Percentiles rank a stretch among this genome's conserved stretches.
These are phyloP conservation scores for Eragrostis tef DNA, from an alignment of 202 grass and related monocot species.

Conservation along the genomic window DNA sequence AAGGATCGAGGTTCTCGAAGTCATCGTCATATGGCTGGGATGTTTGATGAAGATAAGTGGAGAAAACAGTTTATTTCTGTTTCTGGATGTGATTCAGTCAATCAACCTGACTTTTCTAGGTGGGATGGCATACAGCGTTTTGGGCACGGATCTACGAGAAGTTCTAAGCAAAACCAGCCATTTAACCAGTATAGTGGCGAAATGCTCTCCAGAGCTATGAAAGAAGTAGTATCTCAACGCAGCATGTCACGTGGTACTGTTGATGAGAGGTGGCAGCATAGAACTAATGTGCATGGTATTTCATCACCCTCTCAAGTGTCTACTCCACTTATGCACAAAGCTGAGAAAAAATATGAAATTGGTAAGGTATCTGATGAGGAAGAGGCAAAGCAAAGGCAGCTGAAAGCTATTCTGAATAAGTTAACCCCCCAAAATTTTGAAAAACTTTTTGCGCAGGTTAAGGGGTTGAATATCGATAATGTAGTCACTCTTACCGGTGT, in stretches of 20 bases:
- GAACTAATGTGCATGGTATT: conserved; percentile 45
- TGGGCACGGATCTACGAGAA: conserved; percentile 58
- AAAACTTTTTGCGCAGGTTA: conserved; percentile 79
- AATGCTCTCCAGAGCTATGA: conserved; percentile 62
- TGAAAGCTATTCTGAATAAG: conserved; percentile 91
- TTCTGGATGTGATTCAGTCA: conserved; percentile 44
- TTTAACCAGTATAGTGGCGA: conserved; percentile 62
- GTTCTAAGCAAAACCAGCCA: conserved; percentile 46
- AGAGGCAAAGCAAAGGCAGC: conserved; percentile 78
- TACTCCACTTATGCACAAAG: conserved; percentile 69
- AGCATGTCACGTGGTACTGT: conserved; percentile 50
- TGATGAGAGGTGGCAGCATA: conserved; percentile 71
- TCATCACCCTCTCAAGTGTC: conserved; percentile 63
- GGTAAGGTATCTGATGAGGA: conserved; percentile 77
- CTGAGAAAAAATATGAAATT: conserved; percentile 83
- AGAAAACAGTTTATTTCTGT: conserved; percentile 49
- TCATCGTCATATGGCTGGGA: conserved; percentile 40
- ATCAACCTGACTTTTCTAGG: conserved; percentile 36
- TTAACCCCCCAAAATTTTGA: conserved; percentile 94
- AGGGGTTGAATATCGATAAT: conserved; percentile 75
- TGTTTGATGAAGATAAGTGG: conserved; percentile 66
- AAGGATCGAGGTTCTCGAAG: conserved; percentile 50
- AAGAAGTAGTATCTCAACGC: conserved; percentile 45
- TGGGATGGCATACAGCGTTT: conserved; percentile 50
- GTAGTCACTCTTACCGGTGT: conserved; percentile 66